Evolutionary conservation across 352 stramenopile species (phyloP).

Genomic region (Phytophthora aleatoria): DNA sequence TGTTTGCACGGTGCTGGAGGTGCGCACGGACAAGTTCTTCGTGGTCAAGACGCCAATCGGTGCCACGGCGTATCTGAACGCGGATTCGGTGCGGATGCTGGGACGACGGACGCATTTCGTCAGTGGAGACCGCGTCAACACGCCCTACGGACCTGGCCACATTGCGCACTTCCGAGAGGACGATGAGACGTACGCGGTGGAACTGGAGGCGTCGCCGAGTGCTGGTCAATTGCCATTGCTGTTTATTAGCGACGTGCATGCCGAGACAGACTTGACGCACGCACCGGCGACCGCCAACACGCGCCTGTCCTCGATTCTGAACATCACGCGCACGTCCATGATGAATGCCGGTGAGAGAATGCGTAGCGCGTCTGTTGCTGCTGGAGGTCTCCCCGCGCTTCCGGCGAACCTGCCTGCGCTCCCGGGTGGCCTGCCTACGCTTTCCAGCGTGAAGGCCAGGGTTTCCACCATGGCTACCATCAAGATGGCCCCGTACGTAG

Average conservation of each 20-base stretch:
- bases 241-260: conserved; percentile 53
- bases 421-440: conserved; percentile 56
- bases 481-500: conserved; percentile 67
- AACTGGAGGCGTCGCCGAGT: conserved; percentile 41
- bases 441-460: conserved; percentile 71
- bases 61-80: conserved; percentile 55
- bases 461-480: conserved; percentile 75
- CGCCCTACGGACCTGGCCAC: conserved; percentile 53
- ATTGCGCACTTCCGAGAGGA: conserved; percentile 56
- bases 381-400: conserved; percentile 54
- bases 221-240: conserved; percentile 39
- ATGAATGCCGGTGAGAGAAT: conserved; percentile 68
- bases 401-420: conserved; percentile 31
- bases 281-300: conserved; percentile 39
- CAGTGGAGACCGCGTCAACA: conserved; percentile 56
- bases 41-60: conserved; percentile 56
- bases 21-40: conserved; percentile 60
- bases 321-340: conserved; percentile 71
- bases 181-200: conserved; percentile 62
- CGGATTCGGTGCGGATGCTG: conserved; percentile 52
- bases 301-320: conserved; percentile 79
- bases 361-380: conserved; percentile 59
- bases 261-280: conserved; percentile 46
- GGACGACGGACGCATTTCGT: conserved; percentile 57
- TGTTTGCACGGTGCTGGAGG: conserved; percentile 49